These are phyloP conservation scores for Cyclaneusma minus DNA, from an alignment of 2,329 filamentous ascomycete species.

Conservation along the genomic window DNA sequence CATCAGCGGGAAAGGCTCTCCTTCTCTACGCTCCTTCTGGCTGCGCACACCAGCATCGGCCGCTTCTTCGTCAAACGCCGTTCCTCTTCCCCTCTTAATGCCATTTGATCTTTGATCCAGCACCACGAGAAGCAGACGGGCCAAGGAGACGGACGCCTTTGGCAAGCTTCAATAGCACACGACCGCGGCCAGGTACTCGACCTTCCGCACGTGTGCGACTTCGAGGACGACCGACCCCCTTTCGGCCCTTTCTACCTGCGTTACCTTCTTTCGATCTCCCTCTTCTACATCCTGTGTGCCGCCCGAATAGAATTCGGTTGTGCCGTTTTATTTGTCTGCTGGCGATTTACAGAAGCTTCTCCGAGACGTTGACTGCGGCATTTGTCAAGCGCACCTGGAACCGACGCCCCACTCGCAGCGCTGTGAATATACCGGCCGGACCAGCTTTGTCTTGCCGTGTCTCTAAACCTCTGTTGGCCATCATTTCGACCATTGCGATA, in stretches of 20 bases:
- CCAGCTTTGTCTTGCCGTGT: neutral
- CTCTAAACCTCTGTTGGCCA: neutral
- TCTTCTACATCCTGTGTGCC: no score
- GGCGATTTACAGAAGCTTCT: neutral
- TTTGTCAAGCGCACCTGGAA: neutral
- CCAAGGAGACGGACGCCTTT: no score
- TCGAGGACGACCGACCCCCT: neutral
- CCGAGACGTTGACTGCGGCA: neutral
- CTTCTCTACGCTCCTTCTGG: no score
- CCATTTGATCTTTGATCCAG: no score
- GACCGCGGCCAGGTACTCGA: neutral
- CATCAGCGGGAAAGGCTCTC: no score
- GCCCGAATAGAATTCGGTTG: neutral
- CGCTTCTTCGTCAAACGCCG: no score
- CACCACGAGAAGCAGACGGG: no score
- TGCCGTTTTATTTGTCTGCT: neutral
- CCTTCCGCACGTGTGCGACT: neutral
- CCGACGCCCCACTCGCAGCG: no score
- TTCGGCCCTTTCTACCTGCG: neutral
- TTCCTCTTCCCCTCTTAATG: no score
- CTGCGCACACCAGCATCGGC: no score
- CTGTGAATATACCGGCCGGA: no score
- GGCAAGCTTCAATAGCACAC: slow-evolving; percentile 25
- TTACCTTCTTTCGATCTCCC: no score
- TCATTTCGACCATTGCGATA: neutral